These are phyloP conservation scores for Exutisphaerella laricina DNA, from an alignment of 2,329 filamentous ascomycete species.

Conservation along the genomic window DNA sequence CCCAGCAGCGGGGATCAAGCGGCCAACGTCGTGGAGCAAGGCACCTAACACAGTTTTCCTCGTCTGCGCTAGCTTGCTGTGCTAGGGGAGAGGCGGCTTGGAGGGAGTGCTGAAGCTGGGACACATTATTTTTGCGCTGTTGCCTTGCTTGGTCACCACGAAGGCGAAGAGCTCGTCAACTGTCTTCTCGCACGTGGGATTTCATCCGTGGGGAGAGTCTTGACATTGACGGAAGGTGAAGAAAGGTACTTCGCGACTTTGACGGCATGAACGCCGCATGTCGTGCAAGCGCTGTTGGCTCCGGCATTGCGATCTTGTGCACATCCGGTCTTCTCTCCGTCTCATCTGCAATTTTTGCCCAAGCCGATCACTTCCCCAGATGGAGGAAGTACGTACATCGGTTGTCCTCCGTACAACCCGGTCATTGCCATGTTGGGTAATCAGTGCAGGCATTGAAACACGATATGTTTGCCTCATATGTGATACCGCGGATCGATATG, in stretches of 20 bases:
- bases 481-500: too few relatives aligned
- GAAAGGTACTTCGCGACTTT: background rate
- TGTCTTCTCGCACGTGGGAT: constrained; percentile 14
- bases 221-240: too few relatives aligned
- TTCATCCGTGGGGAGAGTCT: too few relatives aligned
- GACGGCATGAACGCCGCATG: constrained; percentile 8
- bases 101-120: constrained; percentile 31
- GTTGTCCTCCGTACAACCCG: background rate
- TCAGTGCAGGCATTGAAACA: background rate
- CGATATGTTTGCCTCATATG: background rate
- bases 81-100: constrained; percentile 32
- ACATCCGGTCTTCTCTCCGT: background rate
- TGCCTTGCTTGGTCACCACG: constrained; percentile 26
- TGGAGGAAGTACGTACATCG: background rate
- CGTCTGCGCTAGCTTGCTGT: constrained; percentile 19
- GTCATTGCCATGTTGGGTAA: background rate
- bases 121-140: constrained; percentile 28
- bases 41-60: constrained; percentile 36
- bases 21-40: constrained; percentile 41
- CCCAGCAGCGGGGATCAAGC: constrained; percentile 36
- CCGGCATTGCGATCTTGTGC: background rate
- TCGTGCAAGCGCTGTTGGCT: background rate
- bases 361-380: constrained; percentile 3
- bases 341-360: too few relatives aligned
- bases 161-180: constrained; percentile 20